Conservation (phyloP, 192 early-diverging fungal genomes). For the Umbelopsis isabellina region DNA sequence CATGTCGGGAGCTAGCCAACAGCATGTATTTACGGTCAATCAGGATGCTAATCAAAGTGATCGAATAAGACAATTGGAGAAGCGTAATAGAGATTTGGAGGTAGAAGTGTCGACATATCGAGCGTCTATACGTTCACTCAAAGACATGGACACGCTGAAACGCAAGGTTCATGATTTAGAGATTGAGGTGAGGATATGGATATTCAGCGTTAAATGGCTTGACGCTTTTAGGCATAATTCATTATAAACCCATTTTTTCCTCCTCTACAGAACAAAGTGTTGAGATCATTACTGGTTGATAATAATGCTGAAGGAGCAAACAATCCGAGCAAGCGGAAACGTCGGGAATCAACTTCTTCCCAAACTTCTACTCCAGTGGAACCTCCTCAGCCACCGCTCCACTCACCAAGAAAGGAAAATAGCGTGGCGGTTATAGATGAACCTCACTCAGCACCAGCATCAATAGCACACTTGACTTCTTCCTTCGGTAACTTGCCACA, state of each 20-base stretch:
- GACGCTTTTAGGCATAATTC: no score
- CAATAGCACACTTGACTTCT: neutral
- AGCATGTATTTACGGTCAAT: neutral
- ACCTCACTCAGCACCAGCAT: no score
- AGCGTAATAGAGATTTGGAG: conserved; percentile 20
- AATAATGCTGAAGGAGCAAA: neutral
- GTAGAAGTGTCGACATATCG: conserved; percentile 19
- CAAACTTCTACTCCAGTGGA: neutral
- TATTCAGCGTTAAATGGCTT: no score
- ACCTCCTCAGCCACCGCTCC: conserved; percentile 17
- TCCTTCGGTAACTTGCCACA: conserved; percentile 3
- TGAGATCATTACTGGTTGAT: conserved; percentile 30
- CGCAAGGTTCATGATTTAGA: conserved; percentile 29
- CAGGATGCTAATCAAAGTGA: conserved; percentile 7
- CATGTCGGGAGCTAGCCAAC: neutral
- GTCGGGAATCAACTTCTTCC: conserved; percentile 11
- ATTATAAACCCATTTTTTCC: no score
- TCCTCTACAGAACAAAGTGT: conserved; percentile 32
- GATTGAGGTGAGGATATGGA: conserved; percentile 39
- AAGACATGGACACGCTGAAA: conserved; percentile 13
- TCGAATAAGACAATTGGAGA: conserved; percentile 20
- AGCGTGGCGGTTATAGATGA: neutral
- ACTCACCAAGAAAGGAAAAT: conserved; percentile 15
- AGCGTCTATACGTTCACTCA: conserved; percentile 1
- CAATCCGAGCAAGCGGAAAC: neutral